Conservation (phyloP, 208 protist species). For the Trypanosoma conorhini region DNA sequence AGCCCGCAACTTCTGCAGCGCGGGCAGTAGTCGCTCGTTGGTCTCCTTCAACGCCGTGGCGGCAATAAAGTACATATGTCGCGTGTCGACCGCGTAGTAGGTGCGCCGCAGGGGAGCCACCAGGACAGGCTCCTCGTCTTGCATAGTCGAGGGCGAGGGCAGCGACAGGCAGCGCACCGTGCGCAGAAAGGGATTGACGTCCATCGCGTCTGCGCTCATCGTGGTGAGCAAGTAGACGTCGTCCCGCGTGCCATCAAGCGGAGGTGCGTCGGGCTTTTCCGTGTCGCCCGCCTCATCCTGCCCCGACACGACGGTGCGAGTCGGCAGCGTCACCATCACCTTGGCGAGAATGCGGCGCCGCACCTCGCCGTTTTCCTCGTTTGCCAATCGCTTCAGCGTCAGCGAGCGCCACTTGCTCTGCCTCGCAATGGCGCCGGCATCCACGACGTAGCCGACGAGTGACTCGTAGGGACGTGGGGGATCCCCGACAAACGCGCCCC, state of each 20-base stretch:
- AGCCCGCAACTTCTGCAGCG: slow-evolving; percentile 29
- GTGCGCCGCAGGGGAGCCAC: slow-evolving; percentile 15
- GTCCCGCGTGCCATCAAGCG: neutral
- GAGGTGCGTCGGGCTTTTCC: neutral
- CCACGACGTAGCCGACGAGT: slow-evolving; percentile 24
- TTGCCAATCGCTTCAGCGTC: slow-evolving; percentile 27
- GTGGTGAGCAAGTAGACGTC: neutral
- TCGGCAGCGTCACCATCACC: slow-evolving; percentile 14
- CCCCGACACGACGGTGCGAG: slow-evolving; percentile 9
- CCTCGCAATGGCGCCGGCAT: slow-evolving; percentile 10
- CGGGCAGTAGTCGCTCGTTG: slow-evolving; percentile 36
- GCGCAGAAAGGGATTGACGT: neutral
- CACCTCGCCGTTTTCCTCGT: slow-evolving; percentile 14
- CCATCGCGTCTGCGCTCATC: neutral
- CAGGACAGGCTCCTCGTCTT: neutral
- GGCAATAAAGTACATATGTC: slow-evolving; percentile 61
- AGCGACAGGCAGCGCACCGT: neutral
- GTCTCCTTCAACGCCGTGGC: slow-evolving; percentile 58
- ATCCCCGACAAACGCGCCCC: neutral
- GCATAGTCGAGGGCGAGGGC: neutral
- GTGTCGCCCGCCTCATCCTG: neutral
- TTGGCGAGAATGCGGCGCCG: slow-evolving; percentile 14
- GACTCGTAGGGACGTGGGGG: neutral
- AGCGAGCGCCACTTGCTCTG: slow-evolving; percentile 29
- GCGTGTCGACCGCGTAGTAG: slow-evolving; percentile 66